Percentiles rank a stretch among this genome's conserved stretches.
These are phyloP conservation scores for Nannochloropsis salina DNA, from an alignment of 108 stramenopile species.

Conservation along the genomic window DNA sequence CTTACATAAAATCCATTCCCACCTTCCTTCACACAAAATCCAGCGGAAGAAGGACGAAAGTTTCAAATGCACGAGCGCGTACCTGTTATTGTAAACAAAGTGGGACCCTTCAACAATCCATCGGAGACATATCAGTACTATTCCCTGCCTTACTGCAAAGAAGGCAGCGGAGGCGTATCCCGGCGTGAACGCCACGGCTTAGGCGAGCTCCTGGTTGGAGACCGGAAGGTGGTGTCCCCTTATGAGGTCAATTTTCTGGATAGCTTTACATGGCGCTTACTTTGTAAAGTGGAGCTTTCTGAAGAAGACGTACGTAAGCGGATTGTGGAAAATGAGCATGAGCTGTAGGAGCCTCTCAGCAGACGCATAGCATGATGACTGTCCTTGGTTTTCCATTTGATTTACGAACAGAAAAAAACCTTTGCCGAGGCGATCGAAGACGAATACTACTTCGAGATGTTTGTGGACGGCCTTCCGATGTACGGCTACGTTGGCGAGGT, in stretches of 20 bases:
- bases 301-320: constrained; percentile 47
- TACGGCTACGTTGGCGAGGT: constrained; percentile 89
- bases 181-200: constrained; percentile 53
- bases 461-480: constrained; percentile 94
- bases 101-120: constrained; percentile 95
- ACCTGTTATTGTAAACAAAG: constrained; percentile 32
- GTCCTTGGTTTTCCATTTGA: background rate
- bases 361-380: background rate
- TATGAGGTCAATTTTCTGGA: constrained; percentile 79
- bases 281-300: constrained; percentile 68
- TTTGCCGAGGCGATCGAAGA: constrained; percentile 51
- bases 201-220: constrained; percentile 87
- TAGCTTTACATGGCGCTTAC: constrained; percentile 66
- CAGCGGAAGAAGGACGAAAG: background rate
- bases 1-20: background rate
- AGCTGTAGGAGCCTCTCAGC: background rate
- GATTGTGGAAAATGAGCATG: background rate
- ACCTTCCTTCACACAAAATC: background rate
- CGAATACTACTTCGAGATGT: constrained; percentile 92
- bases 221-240: constrained; percentile 78
- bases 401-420: background rate
- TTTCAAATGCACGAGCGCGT: background rate
- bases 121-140: constrained; percentile 98
- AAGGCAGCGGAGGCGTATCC: constrained; percentile 53
- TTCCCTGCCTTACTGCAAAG: constrained; percentile 85